Evolutionary conservation across 345 rosid genomes (phyloP), one percentile per base, ranked within the genome.

Genomic region (Sapria himalayana): DNA sequence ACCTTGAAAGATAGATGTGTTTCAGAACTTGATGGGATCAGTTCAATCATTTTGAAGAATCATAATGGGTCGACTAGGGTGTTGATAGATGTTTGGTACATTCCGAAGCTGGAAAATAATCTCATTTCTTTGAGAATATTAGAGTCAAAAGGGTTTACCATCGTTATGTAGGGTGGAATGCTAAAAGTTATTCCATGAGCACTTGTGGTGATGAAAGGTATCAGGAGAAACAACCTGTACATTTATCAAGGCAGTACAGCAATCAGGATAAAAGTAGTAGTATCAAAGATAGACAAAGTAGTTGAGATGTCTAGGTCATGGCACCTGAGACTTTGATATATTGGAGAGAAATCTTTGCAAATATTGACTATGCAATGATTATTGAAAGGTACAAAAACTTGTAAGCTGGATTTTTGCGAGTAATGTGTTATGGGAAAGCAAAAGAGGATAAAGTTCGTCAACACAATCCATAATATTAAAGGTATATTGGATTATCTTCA

Each of bases 281-380:
- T 19, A 21, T 23, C 11, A 14, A 27, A 15, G 10, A 18, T 8
- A 11, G n/a, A 27, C 2, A 27, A 43, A n/a, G 40, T 31, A 4
- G 4, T 9, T 11, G 34, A 44, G 7, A 27, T 27, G 20, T 29
- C 38, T 17, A 44, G 15, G 37, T 12, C 32, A n/a, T 44, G 37
- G 17, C 38, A 29, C 32, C 29, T 44, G 37, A 1, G 18, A 1
- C 19, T 29, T 24, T 36, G 48, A 19, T 27, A 44, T 31, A 25
- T 25, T 5, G 15, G 37, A 11, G 25, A 44, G 13, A 44, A 44
- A 44, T 8, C 48, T 27, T 44, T 44, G 37, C 14, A 44, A 19
- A 10, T 11, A 12, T 16, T 44, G 11, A 15, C 38, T 1, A 31
- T 29, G 7, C 37, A 19, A 4, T 36, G 48, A 8, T 31, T 44